Evolutionary conservation across 768 basidiomycete genomes (phyloP).

Genomic region (Serendipita sp.): DNA sequence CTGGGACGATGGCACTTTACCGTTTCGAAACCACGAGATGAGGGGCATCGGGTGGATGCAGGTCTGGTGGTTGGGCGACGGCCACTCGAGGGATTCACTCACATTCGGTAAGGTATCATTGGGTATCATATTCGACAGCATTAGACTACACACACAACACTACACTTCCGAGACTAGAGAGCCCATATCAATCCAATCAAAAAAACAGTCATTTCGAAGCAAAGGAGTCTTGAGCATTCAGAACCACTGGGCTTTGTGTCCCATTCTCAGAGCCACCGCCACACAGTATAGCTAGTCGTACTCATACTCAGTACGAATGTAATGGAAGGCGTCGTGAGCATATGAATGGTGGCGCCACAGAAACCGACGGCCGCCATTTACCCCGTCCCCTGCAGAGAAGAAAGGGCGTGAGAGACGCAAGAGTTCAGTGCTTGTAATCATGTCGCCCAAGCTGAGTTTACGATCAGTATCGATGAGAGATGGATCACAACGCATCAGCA

Average conservation of each 20-base stretch:
- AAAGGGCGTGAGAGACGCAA: neutral
- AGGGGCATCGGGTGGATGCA: too few relatives aligned
- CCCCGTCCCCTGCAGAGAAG: neutral
- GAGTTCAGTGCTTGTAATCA: neutral
- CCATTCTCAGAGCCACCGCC: neutral
- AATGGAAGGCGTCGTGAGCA: neutral
- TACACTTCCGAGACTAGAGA: too few relatives aligned
- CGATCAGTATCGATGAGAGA: neutral
- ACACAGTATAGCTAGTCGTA: neutral
- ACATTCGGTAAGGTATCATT: too few relatives aligned
- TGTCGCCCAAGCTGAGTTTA: neutral
- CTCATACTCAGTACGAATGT: neutral
- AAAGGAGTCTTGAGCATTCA: neutral
- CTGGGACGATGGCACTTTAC: too few relatives aligned
- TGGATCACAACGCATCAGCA: neutral
- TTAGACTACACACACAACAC: too few relatives aligned
- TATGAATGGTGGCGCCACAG: neutral
- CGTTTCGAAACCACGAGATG: too few relatives aligned
- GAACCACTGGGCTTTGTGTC: neutral
- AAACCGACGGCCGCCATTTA: neutral
- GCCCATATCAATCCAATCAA: too few relatives aligned
- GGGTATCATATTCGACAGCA: too few relatives aligned
- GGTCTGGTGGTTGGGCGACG: too few relatives aligned
- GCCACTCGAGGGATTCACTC: too few relatives aligned
- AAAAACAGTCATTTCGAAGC: too few relatives aligned